A percentile compares a stretch with the other conserved stretches of the same genome.
Conservation (phyloP, 2,329 filamentous ascomycete species). For the Pestalotiopsis sp. region DNA sequence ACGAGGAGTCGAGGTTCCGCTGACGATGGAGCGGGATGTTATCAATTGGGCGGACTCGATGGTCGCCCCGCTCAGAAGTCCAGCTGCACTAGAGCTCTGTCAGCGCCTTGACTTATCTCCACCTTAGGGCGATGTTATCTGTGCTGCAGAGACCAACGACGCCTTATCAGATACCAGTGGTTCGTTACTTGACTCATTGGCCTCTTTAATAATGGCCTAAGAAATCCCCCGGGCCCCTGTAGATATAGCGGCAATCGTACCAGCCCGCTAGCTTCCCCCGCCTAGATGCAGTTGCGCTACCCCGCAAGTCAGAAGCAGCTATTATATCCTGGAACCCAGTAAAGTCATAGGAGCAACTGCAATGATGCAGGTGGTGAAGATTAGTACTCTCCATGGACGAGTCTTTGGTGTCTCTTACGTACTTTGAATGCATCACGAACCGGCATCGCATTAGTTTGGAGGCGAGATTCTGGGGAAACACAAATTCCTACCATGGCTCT, state of each 20-base stretch:
- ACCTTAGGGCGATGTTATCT: neutral
- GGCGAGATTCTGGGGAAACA: neutral
- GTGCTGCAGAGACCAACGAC: neutral
- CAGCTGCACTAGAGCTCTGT: neutral
- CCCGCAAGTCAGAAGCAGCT: neutral
- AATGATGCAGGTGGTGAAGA: neutral
- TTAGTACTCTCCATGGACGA: neutral
- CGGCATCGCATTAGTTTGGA: neutral
- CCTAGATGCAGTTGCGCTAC: neutral
- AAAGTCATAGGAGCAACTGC: neutral
- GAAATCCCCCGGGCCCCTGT: neutral
- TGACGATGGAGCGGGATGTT: neutral
- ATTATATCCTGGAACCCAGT: neutral
- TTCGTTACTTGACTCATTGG: neutral
- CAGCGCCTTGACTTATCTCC: neutral
- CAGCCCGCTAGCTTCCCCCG: neutral
- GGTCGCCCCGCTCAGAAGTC: neutral
- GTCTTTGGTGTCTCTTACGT: neutral
- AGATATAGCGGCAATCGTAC: neutral
- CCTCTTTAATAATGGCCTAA: neutral
- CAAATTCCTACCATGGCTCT: neutral
- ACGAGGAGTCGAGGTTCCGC: neutral
- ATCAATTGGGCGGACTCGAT: neutral
- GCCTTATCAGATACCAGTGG: neutral
- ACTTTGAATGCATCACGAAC: neutral